A percentile compares a stretch with the other conserved stretches of the same genome.
phyloP scores from a whole-genome alignment of 441 rosid genomes.

The Erysimum cheiri region DNA sequence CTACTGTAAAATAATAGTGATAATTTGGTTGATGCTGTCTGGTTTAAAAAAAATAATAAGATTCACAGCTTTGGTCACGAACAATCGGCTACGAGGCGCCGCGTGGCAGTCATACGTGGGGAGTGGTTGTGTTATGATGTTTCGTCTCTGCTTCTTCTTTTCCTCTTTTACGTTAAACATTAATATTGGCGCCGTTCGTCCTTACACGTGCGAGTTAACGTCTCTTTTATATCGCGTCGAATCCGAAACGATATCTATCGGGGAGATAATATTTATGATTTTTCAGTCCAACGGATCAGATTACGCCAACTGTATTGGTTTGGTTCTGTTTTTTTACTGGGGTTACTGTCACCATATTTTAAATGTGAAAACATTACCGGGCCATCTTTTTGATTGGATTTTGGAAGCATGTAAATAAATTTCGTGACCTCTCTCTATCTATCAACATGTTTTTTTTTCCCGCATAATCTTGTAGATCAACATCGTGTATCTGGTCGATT shows the following conservation, averaged over 20 bases:
- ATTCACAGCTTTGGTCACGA: slow-evolving; percentile 27
- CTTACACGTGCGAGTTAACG: background rate
- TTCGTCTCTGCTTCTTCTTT: slow-evolving; percentile 23
- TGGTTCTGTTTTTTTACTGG: background rate
- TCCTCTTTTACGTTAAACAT: background rate
- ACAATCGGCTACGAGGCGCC: slow-evolving; percentile 31
- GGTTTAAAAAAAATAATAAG: slow-evolving; percentile 1
- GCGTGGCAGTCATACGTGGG: slow-evolving; percentile 21
- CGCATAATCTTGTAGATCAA: background rate
- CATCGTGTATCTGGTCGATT: background rate
- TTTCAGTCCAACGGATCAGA: slow-evolving; percentile 2
- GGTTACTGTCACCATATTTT: background rate
- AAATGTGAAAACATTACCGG: background rate
- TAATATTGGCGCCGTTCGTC: slow-evolving; percentile 2
- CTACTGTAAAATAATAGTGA: background rate
- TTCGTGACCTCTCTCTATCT: background rate
- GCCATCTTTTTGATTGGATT: background rate
- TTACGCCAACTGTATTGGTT: slow-evolving; percentile 7
- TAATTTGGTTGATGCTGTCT: background rate
- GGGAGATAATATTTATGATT: background rate
- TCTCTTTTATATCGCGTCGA: too few relatives aligned
- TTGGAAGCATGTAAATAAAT: background rate
- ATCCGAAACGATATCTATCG: background rate
- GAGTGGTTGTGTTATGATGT: slow-evolving; percentile 15
- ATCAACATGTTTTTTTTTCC: background rate